Evolutionary conservation across 75 land plant genomes (phyloP).

Genomic region (Cryptomeria japonica): DNA sequence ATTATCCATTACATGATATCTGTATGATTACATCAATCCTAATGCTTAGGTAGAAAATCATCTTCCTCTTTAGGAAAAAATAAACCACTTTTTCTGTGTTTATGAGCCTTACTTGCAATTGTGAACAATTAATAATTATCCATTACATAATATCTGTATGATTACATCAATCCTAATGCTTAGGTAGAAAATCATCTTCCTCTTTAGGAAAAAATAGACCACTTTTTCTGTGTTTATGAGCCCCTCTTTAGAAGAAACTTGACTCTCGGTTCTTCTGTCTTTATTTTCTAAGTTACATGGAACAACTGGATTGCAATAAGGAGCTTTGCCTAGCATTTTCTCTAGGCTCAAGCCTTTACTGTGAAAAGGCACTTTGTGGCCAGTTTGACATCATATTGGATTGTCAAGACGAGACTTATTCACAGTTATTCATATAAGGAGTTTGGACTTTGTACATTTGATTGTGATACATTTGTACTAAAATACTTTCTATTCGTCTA

Average conservation of each 20-base stretch:
- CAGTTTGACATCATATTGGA: not conserved
- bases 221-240: too few relatives aligned
- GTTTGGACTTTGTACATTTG: not conserved
- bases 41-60: too few relatives aligned
- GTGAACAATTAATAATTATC: too few relatives aligned
- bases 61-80: too few relatives aligned
- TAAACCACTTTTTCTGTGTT: not conserved
- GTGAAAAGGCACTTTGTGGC: too few relatives aligned
- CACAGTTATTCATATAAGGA: not conserved
- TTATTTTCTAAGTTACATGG: not conserved
- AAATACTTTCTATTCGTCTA: too few relatives aligned
- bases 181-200: too few relatives aligned
- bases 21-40: not conserved
- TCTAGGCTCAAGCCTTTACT: not conserved
- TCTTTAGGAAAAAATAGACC: not conserved
- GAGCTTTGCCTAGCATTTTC: not conserved
- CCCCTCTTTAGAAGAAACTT: too few relatives aligned
- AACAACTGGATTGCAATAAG: not conserved
- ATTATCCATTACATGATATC: not conserved
- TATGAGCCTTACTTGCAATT: too few relatives aligned
- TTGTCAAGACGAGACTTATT: not conserved
- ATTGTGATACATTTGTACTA: not conserved
- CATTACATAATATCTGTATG: not conserved
- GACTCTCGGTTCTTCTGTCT: too few relatives aligned
- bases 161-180: not conserved